Conservation (phyloP, 2,329 filamentous ascomycete species). For the Trichoderma citrinoviride region DNA sequence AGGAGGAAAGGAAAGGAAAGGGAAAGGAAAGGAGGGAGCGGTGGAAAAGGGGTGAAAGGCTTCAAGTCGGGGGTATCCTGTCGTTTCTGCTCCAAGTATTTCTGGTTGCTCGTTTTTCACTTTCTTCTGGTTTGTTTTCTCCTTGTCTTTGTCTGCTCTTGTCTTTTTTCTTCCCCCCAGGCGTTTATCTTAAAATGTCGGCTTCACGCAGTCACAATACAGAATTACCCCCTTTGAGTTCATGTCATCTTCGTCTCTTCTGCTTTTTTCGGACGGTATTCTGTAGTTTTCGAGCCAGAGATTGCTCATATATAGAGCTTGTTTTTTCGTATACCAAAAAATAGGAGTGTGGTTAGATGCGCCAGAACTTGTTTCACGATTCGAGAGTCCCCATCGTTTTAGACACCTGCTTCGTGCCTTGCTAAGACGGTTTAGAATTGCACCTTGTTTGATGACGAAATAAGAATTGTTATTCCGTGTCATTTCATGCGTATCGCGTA, state of each 20-base stretch:
- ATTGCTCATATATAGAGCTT: not conserved
- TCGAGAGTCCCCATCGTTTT: slow-evolving; percentile 1
- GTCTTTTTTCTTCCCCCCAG: not conserved
- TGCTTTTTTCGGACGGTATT: too few species aligned
- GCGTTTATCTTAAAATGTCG: slow-evolving; percentile 8
- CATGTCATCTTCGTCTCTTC: too few species aligned
- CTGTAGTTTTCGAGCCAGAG: not conserved
- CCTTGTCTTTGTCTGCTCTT: not conserved
- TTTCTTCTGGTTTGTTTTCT: not conserved
- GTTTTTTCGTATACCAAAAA: not conserved
- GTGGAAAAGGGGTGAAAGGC: not conserved
- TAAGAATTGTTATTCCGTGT: not conserved
- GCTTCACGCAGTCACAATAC: not conserved
- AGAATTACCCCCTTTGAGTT: not conserved
- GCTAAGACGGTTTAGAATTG: not conserved
- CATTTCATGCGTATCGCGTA: not conserved
- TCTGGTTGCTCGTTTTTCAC: not conserved
- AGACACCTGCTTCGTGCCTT: not conserved
- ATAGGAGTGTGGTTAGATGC: slow-evolving; percentile 8
- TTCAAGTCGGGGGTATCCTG: too few species aligned
- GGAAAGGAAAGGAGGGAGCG: not conserved
- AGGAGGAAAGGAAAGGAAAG: not conserved
- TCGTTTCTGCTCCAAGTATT: too few species aligned
- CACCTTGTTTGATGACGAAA: too few species aligned
- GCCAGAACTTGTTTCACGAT: not conserved